A percentile compares a stretch with the other conserved stretches of the same genome.
Evolutionary conservation across 768 basidiomycete genomes (phyloP).

Genomic region (Guyanaporus albipodus): DNA sequence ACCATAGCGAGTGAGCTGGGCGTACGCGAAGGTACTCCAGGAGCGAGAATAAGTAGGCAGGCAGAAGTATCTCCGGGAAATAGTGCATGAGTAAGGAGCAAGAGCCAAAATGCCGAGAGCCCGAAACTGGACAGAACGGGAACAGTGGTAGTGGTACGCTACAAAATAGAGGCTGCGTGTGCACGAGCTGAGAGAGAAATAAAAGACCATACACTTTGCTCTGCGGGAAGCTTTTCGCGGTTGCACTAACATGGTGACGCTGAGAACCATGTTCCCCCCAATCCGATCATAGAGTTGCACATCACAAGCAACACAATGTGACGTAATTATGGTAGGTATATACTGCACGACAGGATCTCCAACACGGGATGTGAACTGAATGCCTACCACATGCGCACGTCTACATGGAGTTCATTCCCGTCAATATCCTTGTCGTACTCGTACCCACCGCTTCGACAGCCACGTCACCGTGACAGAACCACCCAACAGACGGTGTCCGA

Average conservation of each 20-base stretch:
- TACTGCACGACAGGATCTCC: no score
- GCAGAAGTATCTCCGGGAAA: constrained; percentile 78
- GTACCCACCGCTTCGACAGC: no score
- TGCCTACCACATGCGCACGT: no score
- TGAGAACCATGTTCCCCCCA: constrained; percentile 68
- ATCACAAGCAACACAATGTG: constrained; percentile 50
- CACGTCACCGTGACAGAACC: no score
- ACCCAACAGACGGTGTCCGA: no score
- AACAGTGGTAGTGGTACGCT: constrained; percentile 75
- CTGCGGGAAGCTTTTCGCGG: constrained; percentile 80
- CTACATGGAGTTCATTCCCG: no score
- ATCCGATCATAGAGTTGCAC: constrained; percentile 70
- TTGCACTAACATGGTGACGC: constrained; percentile 69
- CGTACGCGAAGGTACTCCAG: constrained; percentile 69
- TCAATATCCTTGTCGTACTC: no score
- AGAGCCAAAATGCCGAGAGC: constrained; percentile 88
- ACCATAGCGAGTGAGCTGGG: constrained; percentile 16
- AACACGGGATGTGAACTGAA: no score
- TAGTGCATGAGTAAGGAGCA: constrained; percentile 62
- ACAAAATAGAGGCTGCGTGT: neutral
- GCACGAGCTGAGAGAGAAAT: neutral
- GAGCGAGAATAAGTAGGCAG: constrained; percentile 68
- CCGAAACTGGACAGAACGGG: constrained; percentile 86
- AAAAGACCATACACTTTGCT: constrained; percentile 46
- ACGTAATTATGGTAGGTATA: no score